Evolutionary conservation across 2,329 filamentous ascomycete genomes (phyloP), one percentile per base, ranked within the genome.

Genomic region (Phyllosticta ampelicida): DNA sequence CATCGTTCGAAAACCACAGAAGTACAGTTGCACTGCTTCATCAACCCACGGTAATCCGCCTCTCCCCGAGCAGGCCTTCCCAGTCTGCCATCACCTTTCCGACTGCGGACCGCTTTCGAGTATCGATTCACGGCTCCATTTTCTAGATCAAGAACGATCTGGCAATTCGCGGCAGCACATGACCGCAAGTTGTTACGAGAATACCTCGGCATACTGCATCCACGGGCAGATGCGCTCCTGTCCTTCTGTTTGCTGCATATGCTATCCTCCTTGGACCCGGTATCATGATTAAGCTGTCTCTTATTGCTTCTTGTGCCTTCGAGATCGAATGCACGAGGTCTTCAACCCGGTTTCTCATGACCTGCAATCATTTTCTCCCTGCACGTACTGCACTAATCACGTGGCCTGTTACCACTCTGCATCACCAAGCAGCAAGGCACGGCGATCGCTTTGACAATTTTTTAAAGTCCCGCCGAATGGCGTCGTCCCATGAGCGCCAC

Each of bases 171-270:
- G 36, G n/a, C 36, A 20, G 21, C 55, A 58, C 55, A 58, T 58
- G 55, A 58, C 55, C 55, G 36, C 55, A 30, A 30, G 30, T 30
- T 53, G 55, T 51, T 58, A 51, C 55, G 55, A 53, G 55, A 30
- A 51, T 30, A 21, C 48, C 16, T 52, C 28, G 29, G 20, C 54
- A 28, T 56, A 44, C 36, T 16, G 36, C 36, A 44, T 44, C 36
- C 36, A 16, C 36, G 36, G n/a, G 36, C 36, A 44, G 36, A 44
- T 44, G 36, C 13, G 16, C 36, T 26, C 23, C 23, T 4, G 23
- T 8, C 23, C 23, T 26, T 26, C 23, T 8, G 23, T 8, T 44
- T 8, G 36, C n/a, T 44, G 13, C 36, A 44, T 44, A 44, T 44
- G 13, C 36, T 44, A 13, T 36, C 30, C 30, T 36, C 10, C 30